Conservation (phyloP, 2,329 filamentous ascomycete species). For the Penicillium sp. region DNA sequence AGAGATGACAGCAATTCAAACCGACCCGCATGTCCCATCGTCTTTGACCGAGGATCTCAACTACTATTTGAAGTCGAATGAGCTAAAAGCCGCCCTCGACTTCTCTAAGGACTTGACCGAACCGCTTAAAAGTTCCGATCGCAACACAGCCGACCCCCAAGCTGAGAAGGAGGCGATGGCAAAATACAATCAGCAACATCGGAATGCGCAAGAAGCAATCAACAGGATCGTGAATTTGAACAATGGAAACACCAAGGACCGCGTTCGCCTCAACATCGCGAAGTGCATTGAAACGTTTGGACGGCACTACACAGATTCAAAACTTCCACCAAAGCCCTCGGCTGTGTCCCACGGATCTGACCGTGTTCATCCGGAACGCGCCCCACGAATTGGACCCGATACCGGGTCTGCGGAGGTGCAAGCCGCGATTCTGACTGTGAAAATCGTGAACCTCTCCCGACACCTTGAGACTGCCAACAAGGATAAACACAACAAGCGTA, state of each 20-base stretch:
- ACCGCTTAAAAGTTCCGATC: conserved; percentile 34
- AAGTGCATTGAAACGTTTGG: conserved; percentile 86
- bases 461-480: conserved; percentile 70
- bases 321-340: conserved; percentile 61
- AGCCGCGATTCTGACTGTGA: conserved; percentile 89
- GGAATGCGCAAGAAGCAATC: conserved; percentile 71
- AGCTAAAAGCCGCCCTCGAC: conserved; percentile 65
- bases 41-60: conserved; percentile 55
- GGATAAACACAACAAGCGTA: conserved; percentile 93
- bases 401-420: conserved; percentile 98
- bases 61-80: conserved; percentile 67
- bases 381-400: conserved; percentile 77
- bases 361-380: conserved; percentile 44
- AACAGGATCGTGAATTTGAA: conserved; percentile 73
- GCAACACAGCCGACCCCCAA: conserved; percentile 38
- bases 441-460: conserved; percentile 79
- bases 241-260: conserved; percentile 76
- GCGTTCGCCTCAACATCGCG: conserved; percentile 75
- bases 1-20: conserved; percentile 31
- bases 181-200: conserved; percentile 58
- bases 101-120: conserved; percentile 65
- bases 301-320: conserved; percentile 78
- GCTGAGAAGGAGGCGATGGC: conserved; percentile 38
- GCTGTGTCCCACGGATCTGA: conserved; percentile 45
- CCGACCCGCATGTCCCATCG: conserved; percentile 14